Evolutionary conservation across 257 asterid species (phyloP), one percentile per base, ranked within the genome.

Genomic region (Solanum verrucosum): DNA sequence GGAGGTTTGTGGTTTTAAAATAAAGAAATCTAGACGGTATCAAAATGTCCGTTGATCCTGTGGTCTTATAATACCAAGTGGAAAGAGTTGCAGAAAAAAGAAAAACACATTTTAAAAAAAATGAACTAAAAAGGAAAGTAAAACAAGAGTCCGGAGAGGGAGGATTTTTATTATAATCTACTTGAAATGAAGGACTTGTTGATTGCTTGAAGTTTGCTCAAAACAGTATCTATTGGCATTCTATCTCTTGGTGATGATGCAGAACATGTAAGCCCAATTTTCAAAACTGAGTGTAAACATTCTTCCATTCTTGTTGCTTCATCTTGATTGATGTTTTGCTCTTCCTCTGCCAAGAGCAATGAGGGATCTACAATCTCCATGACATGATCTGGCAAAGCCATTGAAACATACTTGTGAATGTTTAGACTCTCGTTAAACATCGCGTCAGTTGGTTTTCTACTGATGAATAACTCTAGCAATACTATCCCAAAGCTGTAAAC

Each of bases 401-500:
- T 87, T 40, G 71, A 78, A 38, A 87, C 92, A 67, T 84, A 82
- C 38, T 72, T 65, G 21, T 87, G 90, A 37, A 92, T 73, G 44
- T 72, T 87, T 27, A 68, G 11, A 9, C 87, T 88, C 56, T 88
- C 67, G 5, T 56, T 63, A 38, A 90, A 90, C 27, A 84, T 85
- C 6, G 73, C 83, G n/a, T 89, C 87, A 37, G 90, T 89, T 13
- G 92, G 91, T 56, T 86, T 63, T 87, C 83, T 91, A 23, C 92
- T 87, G 11, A 87, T 90, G 38, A 91, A 86, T 38, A 91, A 7
- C 70, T 91, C 90, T 10, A 91, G 89, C 70, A 90, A 65, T 1
- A 91, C 88, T 65, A 92, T 79, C n/a, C 93, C 92, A 16, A 65
- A 88, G 87, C 93, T 91, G 83, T 92, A 91, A 25, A 88, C 90